Evolutionary conservation across 2,329 filamentous ascomycete species (phyloP), one percentile per base, ranked within the genome.

Genomic region (Sclerotinia glacialis): DNA sequence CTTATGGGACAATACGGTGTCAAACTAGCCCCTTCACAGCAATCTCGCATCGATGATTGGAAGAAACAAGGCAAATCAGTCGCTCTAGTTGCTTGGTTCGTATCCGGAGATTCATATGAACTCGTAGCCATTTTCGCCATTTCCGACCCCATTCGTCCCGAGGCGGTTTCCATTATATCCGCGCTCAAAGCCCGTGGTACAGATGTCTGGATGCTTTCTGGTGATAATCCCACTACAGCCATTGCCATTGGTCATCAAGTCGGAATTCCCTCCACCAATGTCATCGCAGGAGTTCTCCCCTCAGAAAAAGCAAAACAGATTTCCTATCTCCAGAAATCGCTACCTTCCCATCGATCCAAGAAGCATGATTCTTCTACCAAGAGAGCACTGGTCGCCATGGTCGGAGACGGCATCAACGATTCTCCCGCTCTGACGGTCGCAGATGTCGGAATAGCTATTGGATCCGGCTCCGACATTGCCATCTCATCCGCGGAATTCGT

Each of bases 151-250:
- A 85, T 97, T 69, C 89, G 93, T 2, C 84, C 86, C 0, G 91
- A 96, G 77, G 88, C 92, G 0, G 78, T 79, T 1, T 74, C 80
- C 9, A 86, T 94, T 23, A 84, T 96, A 67, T 77, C 79, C 8
- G 82, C 87, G 1, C 85, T 97, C 0, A 83, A 85, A 53, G 78
- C 83, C 5, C 84, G 85, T 21, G 87, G 89, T 26, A 88, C 90
- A 56, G 85, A 88, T 42, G 90, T 96, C 5, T 97, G 89, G 87
- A 96, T 97, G 92, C 87, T 97, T 47, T 96, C 92, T 0, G 93
- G 93, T 40, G 93, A 97, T 80, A 97, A 97, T 74, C 80, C 82
- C n/a, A 87, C 82, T n/a, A 97, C 93, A 0, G 93, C 93, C 2
- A 82, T 84, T 26, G 92, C 92, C 0, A 91, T 97, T 3, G 93